These are phyloP conservation scores for Platanthera zijinensis DNA, from an alignment of 106 monocot genomes.

Conservation along the genomic window DNA sequence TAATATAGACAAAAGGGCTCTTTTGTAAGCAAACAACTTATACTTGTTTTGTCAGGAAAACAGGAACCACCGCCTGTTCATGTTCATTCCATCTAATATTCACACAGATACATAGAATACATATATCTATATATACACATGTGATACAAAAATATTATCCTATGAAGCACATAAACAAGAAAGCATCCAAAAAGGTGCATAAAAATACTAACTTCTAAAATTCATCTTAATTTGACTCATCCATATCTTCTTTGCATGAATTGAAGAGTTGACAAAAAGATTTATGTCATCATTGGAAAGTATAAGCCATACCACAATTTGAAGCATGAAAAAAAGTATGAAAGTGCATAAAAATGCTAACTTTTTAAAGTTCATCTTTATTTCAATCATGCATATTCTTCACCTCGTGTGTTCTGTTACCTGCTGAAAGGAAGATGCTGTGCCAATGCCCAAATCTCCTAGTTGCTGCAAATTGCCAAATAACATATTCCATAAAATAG, in stretches of 20 bases:
- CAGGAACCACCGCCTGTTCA: not conserved
- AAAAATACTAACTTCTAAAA: not conserved
- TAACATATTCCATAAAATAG: not conserved
- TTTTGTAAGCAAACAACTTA: not conserved
- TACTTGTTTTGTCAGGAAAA: not conserved
- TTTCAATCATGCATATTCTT: not conserved
- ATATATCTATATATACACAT: not conserved
- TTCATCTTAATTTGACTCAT: not conserved
- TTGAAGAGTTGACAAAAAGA: not conserved
- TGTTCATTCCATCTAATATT: not conserved
- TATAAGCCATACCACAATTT: too few relatives aligned
- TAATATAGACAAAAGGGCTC: not conserved
- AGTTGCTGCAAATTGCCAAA: slow-evolving; percentile 4
- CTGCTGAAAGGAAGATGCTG: slow-evolving; percentile 10
- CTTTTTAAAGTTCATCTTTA: not conserved
- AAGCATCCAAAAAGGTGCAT: not conserved
- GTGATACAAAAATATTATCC: not conserved
- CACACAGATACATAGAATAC: not conserved
- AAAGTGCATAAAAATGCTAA: not conserved
- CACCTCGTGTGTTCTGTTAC: not conserved
- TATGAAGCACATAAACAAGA: not conserved
- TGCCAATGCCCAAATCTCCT: slow-evolving; percentile 2
- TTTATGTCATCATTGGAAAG: too few relatives aligned
- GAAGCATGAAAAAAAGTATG: too few relatives aligned
- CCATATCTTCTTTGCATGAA: not conserved